Percentiles rank a stretch among this genome's conserved stretches.
Conservation (phyloP, 2,329 filamentous ascomycete genomes). For the Penicillium sp. region DNA sequence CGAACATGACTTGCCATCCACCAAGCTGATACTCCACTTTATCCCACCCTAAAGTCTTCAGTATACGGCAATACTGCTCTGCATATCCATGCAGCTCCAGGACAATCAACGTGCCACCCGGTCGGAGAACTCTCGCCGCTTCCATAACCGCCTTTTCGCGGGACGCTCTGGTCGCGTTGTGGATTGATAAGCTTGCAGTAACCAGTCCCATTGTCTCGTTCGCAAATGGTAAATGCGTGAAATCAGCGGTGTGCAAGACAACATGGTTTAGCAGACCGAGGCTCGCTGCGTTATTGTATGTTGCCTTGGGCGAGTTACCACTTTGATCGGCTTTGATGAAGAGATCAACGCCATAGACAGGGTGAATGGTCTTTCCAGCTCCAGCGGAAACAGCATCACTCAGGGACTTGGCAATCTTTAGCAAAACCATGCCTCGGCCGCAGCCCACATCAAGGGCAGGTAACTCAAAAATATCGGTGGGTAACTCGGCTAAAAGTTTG, state of each 20-base stretch:
- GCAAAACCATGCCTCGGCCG: background rate
- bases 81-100: background rate
- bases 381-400: background rate
- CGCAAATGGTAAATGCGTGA: background rate
- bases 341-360: background rate
- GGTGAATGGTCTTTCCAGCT: background rate
- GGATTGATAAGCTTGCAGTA: background rate
- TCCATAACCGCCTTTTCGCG: background rate
- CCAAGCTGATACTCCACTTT: background rate
- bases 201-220: background rate
- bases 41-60: background rate
- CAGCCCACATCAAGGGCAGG: background rate
- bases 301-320: background rate
- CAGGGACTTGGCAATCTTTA: background rate
- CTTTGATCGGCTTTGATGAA: background rate
- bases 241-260: background rate
- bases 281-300: background rate
- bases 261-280: background rate
- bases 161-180: background rate
- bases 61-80: background rate
- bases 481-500: background rate
- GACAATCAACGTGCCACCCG: background rate
- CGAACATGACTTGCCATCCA: background rate
- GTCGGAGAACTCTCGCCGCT: background rate
- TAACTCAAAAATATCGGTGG: background rate